Percentiles rank a stretch among this genome's conserved stretches.
phyloP scores from a whole-genome alignment of 257 asterid genomes.

The Nemophila menziesii region DNA sequence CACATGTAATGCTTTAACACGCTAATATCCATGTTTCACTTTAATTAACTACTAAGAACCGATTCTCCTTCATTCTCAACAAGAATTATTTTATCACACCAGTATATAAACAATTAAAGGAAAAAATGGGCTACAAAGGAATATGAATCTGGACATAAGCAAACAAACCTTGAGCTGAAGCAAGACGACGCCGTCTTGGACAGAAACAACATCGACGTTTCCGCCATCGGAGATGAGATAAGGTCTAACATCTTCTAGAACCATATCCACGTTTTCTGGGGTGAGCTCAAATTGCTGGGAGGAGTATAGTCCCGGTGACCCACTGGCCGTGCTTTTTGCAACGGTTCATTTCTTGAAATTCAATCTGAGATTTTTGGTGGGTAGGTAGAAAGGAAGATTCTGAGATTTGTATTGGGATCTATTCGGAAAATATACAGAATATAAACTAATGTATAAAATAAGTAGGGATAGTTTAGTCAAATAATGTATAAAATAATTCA shows the following conservation, averaged over 20 bases:
- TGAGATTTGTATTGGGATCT: slow-evolving; percentile 3
- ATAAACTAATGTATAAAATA: too few relatives aligned
- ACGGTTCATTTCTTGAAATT: slow-evolving; percentile 11
- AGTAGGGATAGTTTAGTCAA: too few relatives aligned
- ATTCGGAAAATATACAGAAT: too few relatives aligned
- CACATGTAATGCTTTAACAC: slow-evolving; percentile 58
- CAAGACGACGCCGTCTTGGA: slow-evolving; percentile 67
- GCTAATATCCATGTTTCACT: too few relatives aligned
- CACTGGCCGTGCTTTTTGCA: slow-evolving; percentile 32
- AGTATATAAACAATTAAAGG: too few relatives aligned
- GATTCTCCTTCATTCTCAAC: too few relatives aligned
- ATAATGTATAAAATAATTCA: too few relatives aligned
- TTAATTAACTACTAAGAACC: too few relatives aligned
- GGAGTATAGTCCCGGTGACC: slow-evolving; percentile 50
- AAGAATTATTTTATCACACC: too few relatives aligned
- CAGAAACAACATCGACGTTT: slow-evolving; percentile 71
- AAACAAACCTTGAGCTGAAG: slow-evolving; percentile 63
- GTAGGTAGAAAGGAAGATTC: background rate
- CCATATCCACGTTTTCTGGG: slow-evolving; percentile 62
- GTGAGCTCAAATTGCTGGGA: slow-evolving; percentile 73
- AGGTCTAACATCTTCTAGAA: slow-evolving; percentile 79
- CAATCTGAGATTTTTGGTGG: slow-evolving; percentile 12
- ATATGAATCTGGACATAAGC: too few relatives aligned
- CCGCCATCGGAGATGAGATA: slow-evolving; percentile 92
- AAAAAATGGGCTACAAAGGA: too few relatives aligned